phyloP scores from a whole-genome alignment of 2,329 filamentous ascomycete genomes.

The Sarocladiaceae sp. region DNA sequence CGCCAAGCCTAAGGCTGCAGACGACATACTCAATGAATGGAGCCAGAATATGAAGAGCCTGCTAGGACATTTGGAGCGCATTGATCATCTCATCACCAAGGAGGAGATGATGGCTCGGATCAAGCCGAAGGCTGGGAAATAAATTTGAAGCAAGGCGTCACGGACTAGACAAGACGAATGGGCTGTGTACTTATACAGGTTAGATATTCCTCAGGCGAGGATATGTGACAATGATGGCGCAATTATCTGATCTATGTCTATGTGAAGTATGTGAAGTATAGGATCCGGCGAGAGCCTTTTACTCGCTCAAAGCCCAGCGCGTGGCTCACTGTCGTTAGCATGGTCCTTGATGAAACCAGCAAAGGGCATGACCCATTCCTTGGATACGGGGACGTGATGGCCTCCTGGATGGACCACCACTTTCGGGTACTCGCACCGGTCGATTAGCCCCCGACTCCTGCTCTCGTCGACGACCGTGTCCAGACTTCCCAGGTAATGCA shows the following conservation, averaged over 20 bases:
- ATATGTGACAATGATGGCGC: slow-evolving; percentile 22
- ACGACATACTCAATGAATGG: slow-evolving; percentile 98
- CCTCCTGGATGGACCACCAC: slow-evolving; percentile 74
- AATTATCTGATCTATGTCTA: slow-evolving; percentile 16
- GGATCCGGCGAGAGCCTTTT: slow-evolving; percentile 14
- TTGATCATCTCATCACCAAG: slow-evolving; percentile 98
- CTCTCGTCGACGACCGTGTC: slow-evolving; percentile 84
- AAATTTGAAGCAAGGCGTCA: slow-evolving; percentile 13
- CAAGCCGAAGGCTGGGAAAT: slow-evolving; percentile 52
- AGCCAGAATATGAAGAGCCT: slow-evolving; percentile 96
- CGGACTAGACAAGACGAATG: not conserved
- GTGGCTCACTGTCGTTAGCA: slow-evolving; percentile 20
- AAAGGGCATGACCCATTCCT: slow-evolving; percentile 72
- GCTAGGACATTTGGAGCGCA: slow-evolving; percentile 76
- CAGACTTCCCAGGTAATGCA: slow-evolving; percentile 77
- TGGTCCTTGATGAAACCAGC: slow-evolving; percentile 59
- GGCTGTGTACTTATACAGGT: slow-evolving; percentile 27
- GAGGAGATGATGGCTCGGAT: slow-evolving; percentile 99
- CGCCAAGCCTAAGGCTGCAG: slow-evolving; percentile 87
- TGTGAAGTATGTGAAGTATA: slow-evolving; percentile 17
- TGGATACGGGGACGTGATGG: slow-evolving; percentile 80
- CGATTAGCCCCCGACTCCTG: slow-evolving; percentile 60
- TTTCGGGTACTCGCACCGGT: slow-evolving; percentile 50
- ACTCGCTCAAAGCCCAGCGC: slow-evolving; percentile 18
- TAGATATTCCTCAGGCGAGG: slow-evolving; percentile 26